A percentile compares a stretch with the other conserved stretches of the same genome.
These are phyloP conservation scores for Silybum marianum DNA, from an alignment of 129 eudicot genomes.

Conservation along the genomic window DNA sequence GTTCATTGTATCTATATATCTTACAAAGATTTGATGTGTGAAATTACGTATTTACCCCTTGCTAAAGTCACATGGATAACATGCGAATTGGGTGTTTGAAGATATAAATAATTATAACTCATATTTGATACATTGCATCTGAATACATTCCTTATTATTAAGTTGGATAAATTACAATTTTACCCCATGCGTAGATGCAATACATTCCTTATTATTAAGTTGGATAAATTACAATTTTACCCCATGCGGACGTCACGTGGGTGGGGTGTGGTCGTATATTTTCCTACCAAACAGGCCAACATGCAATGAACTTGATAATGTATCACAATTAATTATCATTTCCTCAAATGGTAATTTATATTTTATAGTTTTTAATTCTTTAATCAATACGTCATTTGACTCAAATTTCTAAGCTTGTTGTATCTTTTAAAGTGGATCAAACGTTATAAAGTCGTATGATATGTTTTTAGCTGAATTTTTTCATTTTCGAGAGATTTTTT, in stretches of 20 bases:
- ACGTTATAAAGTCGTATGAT: too few relatives aligned
- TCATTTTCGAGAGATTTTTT: too few relatives aligned
- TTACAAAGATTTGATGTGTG: background rate
- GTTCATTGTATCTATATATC: slow-evolving; percentile 8
- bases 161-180: background rate
- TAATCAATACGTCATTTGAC: background rate
- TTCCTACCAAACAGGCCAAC: slow-evolving; percentile 17
- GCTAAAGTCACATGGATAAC: slow-evolving; percentile 6
- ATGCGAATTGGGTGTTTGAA: background rate
- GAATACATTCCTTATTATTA: background rate
- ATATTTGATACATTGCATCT: slow-evolving; percentile 8
- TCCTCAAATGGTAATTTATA: background rate
- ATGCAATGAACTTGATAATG: slow-evolving; percentile 16
- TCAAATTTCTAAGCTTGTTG: background rate
- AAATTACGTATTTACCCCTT: background rate
- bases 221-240: background rate
- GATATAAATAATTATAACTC: background rate
- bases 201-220: background rate
- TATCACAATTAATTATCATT: background rate
- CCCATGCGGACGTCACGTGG: slow-evolving; percentile 12
- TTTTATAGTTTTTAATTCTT: background rate
- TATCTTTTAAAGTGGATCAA: background rate
- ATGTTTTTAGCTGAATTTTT: too few relatives aligned
- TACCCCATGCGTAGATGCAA: background rate
- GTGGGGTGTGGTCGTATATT: background rate